Percentiles rank a stretch among this genome's conserved stretches.
phyloP scores from a whole-genome alignment of 2,329 filamentous ascomycete genomes.

The Venturia carpophila region DNA sequence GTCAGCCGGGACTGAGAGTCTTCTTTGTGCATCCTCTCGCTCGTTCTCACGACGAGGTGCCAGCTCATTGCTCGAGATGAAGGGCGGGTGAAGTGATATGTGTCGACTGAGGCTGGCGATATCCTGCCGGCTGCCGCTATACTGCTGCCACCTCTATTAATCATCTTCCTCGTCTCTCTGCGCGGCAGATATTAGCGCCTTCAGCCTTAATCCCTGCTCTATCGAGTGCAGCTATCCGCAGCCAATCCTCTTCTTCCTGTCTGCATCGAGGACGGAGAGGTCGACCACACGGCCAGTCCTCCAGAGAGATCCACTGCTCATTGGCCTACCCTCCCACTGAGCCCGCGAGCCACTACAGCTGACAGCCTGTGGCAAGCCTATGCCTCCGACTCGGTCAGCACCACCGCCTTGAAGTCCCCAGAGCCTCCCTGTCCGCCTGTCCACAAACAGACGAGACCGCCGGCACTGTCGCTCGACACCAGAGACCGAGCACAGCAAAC shows the following conservation, averaged over 20 bases:
- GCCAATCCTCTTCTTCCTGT: conserved; percentile 1
- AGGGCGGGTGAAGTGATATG: background rate
- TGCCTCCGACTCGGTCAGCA: background rate
- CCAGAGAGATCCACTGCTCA: background rate
- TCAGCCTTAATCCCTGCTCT: conserved; percentile 7
- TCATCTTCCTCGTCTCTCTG: conserved; percentile 6
- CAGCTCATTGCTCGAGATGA: conserved; percentile 4
- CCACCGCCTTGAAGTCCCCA: background rate
- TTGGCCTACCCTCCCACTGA: background rate
- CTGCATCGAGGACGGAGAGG: background rate
- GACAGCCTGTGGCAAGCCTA: conserved; percentile 7
- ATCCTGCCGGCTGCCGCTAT: background rate
- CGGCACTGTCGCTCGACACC: background rate
- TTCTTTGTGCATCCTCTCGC: background rate
- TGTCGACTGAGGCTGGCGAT: background rate
- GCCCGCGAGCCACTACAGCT: background rate
- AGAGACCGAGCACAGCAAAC: background rate
- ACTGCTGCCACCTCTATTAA: background rate
- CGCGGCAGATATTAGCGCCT: conserved; percentile 14
- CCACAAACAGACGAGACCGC: background rate
- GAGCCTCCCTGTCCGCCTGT: background rate
- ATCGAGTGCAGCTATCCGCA: background rate
- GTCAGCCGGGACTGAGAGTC: too few relatives aligned
- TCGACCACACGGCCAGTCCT: background rate
- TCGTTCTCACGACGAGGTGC: background rate